These are phyloP conservation scores for Ustilago loliicola DNA, from an alignment of 1,284 basidiomycete genomes.

Conservation along the genomic window DNA sequence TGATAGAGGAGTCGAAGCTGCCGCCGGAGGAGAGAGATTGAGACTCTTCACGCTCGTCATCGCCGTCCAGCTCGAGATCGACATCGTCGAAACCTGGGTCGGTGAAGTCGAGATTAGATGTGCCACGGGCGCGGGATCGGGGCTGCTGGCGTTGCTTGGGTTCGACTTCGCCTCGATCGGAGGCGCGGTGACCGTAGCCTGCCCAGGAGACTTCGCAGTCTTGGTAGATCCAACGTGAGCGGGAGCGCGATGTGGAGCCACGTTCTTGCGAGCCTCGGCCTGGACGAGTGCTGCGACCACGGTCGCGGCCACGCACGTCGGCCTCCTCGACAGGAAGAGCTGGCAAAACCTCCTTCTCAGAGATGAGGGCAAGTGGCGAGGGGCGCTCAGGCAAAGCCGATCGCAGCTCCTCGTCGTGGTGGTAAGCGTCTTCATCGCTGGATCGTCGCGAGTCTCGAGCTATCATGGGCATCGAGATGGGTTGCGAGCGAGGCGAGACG, in stretches of 20 bases:
- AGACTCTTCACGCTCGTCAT: conserved; percentile 43
- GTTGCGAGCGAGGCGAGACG: conserved; percentile 45
- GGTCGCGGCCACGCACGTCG: conserved; percentile 26
- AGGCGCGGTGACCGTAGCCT: conserved; percentile 47
- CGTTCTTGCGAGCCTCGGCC: conserved; percentile 47
- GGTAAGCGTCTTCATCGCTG: conserved; percentile 34
- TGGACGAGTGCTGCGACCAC: conserved; percentile 34
- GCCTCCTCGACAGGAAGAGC: neutral
- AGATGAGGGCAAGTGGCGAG: conserved; percentile 36
- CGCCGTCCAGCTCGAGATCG: conserved; percentile 59
- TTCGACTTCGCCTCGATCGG: conserved; percentile 30
- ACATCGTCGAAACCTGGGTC: conserved; percentile 60
- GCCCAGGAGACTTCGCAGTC: conserved; percentile 52
- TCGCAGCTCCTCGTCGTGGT: conserved; percentile 45
- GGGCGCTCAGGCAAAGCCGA: conserved; percentile 41
- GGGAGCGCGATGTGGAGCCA: conserved; percentile 37
- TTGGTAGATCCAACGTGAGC: conserved; percentile 29
- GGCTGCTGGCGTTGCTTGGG: conserved; percentile 15
- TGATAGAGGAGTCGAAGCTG: conserved; percentile 23
- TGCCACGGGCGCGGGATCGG: conserved; percentile 16
- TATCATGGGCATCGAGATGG: conserved; percentile 43
- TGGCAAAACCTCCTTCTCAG: conserved; percentile 23
- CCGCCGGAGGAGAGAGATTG: conserved; percentile 37
- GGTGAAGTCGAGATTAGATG: conserved; percentile 27
- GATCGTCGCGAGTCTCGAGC: conserved; percentile 26